Base-by-base conservation (phyloP, 371 early-diverging fungal genomes). In the Rhizopus microsporus region DNA sequence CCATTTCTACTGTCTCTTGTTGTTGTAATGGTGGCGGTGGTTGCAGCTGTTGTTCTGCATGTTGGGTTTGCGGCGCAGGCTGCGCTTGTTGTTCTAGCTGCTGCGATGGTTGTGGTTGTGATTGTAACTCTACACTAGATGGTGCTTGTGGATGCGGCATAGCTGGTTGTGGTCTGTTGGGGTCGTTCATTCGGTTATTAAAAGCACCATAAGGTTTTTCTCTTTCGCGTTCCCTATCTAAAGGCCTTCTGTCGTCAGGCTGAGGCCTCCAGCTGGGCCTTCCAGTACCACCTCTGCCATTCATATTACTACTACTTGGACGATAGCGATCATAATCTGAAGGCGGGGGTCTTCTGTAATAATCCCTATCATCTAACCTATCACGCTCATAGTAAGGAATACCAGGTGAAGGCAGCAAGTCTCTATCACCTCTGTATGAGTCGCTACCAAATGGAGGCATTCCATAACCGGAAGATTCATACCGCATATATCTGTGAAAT, bases 381-480 rank as follows among this genome's bases (percentile, higher is more conserved):
- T 82, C 80, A 53, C 79, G 56, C 35, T 77, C 77, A 47, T 74
- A 71, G 43, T 77, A 73, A 2, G 63, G 58, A 10, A 57, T 35
- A n/a, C 67, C 67, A 7, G 77, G 67, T 9, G 77, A 72, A 15
- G 67, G 71, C 8, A 68, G 68, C 44, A 71, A 58, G 38, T 69
- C 67, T n/a, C 78, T 69, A 31, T 80, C 77, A 51, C 71, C 63
- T 54, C 81, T 62, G 31, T 79, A 79, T 5, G 79, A 74, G 42
- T 79, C 79, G 1, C 74, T 73, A 13, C 73, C 72, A 62, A 69
- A 78, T 10, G 74, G 66, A n/a, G 72, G 68, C 12, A 54, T 54
- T 46, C 80, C 80, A 47, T 78, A 74, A 39, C 64, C 62, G n/a
- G 75, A 54, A 29, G 74, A 59, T 17, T 78, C 75, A 48, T 72